Percentiles rank a stretch among this genome's conserved stretches.
These are phyloP conservation scores for Kwoniella heveanensis DNA, from an alignment of 768 basidiomycete species.

Conservation along the genomic window DNA sequence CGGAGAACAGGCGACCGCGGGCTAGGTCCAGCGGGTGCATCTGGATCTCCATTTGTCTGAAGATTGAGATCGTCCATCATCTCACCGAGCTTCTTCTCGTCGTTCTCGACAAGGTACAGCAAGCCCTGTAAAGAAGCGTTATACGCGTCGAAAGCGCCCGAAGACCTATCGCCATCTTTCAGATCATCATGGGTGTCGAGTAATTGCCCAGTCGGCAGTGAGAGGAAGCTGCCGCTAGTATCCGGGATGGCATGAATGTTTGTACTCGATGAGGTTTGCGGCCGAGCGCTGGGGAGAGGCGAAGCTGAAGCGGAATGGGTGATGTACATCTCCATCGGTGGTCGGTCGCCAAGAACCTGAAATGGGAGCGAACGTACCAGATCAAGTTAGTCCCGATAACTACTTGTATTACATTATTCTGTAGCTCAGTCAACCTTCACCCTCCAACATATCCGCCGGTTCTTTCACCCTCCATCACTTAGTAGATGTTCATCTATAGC, in stretches of 20 bases:
- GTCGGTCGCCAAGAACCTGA: slow-evolving; percentile 1
- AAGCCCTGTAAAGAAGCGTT: slow-evolving; percentile 27
- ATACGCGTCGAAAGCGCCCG: slow-evolving; percentile 25
- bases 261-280: neutral
- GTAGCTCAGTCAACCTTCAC: neutral
- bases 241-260: neutral
- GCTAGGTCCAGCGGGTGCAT: neutral
- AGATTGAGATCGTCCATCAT: slow-evolving; percentile 27
- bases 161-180: neutral
- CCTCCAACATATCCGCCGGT: no score
- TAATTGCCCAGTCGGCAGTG: neutral
- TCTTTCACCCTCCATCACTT: no score
- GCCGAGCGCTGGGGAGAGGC: neutral
- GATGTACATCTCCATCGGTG: slow-evolving; percentile 4
- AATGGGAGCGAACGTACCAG: neutral
- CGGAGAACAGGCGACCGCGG: neutral
- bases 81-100: slow-evolving; percentile 19
- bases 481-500: no score
- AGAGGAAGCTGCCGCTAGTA: neutral
- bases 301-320: neutral
- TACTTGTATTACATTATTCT: neutral
- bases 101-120: slow-evolving; percentile 31
- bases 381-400: neutral
- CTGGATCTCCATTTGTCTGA: neutral
- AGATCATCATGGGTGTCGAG: neutral